These are phyloP conservation scores for Torulaspora maleeae DNA, from an alignment of 805 yeast genomes.

Conservation along the genomic window DNA sequence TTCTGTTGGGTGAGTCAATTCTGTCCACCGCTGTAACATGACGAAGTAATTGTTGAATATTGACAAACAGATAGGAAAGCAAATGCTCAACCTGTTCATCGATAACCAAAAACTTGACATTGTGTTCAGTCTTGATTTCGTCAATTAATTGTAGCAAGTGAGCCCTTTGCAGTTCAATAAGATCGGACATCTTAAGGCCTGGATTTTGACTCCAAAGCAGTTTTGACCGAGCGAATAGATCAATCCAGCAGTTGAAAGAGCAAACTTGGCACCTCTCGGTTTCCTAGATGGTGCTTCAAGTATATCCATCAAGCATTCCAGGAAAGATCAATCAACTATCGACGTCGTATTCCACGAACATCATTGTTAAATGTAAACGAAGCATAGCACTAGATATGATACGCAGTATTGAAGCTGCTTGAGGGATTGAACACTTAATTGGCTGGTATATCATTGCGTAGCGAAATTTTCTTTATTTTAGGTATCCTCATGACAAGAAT, in stretches of 20 bases:
- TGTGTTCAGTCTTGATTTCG: slow-evolving; percentile 41
- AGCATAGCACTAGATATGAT: no score
- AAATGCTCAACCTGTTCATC: slow-evolving; percentile 52
- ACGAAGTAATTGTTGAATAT: slow-evolving; percentile 43
- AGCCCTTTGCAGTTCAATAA: slow-evolving; percentile 38
- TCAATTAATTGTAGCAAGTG: slow-evolving; percentile 38
- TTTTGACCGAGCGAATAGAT: neutral
- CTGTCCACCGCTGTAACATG: slow-evolving; percentile 60
- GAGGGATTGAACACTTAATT: no score
- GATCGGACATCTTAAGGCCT: slow-evolving; percentile 34
- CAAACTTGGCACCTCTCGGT: no score
- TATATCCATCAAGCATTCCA: no score
- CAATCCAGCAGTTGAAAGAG: neutral
- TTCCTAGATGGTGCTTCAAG: no score
- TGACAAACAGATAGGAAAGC: slow-evolving; percentile 42
- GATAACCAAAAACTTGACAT: slow-evolving; percentile 49
- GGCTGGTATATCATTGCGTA: no score
- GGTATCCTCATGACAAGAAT: slow-evolving; percentile 9
- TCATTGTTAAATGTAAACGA: no score
- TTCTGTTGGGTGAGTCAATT: slow-evolving; percentile 53
- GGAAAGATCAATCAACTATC: no score
- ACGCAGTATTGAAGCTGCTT: no score
- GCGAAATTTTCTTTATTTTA: no score
- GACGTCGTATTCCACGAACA: no score
- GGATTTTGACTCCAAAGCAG: neutral